Conservation (phyloP, 768 basidiomycete genomes). For the Phaeolepiota aurea region DNA sequence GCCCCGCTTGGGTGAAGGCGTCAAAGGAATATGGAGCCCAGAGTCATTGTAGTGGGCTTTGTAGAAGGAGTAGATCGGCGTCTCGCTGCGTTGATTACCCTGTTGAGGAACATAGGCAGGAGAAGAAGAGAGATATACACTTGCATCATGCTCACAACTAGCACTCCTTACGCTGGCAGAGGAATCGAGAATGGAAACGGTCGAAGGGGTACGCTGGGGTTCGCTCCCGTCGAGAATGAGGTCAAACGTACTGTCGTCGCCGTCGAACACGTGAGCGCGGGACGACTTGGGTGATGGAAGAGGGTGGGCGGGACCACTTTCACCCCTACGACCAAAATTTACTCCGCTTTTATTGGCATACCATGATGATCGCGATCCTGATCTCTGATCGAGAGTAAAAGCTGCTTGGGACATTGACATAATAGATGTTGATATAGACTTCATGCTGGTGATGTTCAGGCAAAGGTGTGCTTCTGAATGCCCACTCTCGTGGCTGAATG, state of each 20-base stretch:
- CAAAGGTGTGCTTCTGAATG: too few relatives aligned
- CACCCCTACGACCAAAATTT: neutral
- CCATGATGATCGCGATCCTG: too few relatives aligned
- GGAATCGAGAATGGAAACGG: neutral
- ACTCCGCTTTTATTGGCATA: neutral
- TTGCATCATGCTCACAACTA: neutral
- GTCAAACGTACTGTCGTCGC: neutral
- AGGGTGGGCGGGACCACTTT: neutral
- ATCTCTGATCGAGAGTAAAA: too few relatives aligned
- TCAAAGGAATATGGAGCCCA: conserved; percentile 8
- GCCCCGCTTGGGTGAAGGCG: too few relatives aligned
- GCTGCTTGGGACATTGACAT: too few relatives aligned
- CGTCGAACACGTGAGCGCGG: neutral
- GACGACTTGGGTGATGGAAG: neutral
- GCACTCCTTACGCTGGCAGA: neutral
- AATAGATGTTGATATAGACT: too few relatives aligned
- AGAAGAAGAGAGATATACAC: neutral
- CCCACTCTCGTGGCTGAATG: too few relatives aligned
- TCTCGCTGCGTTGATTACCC: conserved; percentile 4
- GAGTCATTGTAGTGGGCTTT: conserved; percentile 9
- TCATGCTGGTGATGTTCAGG: too few relatives aligned
- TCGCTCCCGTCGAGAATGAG: neutral
- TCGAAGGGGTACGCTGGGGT: neutral
- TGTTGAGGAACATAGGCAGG: neutral
- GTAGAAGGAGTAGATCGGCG: conserved; percentile 8